Conservation (phyloP, 2,329 filamentous ascomycete genomes). For the Claviceps pazoutovae region DNA sequence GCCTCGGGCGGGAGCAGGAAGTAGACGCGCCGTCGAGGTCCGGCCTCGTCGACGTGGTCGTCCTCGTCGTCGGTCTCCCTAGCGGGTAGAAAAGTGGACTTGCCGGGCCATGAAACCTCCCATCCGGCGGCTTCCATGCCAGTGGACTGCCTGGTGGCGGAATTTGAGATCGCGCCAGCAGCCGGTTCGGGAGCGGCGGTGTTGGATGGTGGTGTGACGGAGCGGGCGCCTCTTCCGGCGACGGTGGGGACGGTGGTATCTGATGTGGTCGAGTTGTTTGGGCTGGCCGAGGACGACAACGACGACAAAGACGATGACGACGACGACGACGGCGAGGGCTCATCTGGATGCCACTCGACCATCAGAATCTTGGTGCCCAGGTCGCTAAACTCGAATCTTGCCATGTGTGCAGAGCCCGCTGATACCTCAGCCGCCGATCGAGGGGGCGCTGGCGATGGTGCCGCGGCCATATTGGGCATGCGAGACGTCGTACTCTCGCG, state of each 20-base stretch:
- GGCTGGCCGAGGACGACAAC: not conserved
- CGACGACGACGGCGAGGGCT: slow-evolving; percentile 5
- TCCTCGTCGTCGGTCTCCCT: slow-evolving; percentile 23
- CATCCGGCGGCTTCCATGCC: slow-evolving; percentile 30
- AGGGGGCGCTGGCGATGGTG: slow-evolving; percentile 20
- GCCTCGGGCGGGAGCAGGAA: slow-evolving; percentile 65
- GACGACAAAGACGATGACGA: not conserved
- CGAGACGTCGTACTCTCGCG: not conserved
- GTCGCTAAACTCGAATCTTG: slow-evolving; percentile 78
- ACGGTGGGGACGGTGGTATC: not conserved
- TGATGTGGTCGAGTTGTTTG: not conserved
- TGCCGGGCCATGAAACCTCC: slow-evolving; percentile 76
- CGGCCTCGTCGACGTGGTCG: slow-evolving; percentile 15
- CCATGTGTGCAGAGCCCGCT: slow-evolving; percentile 22
- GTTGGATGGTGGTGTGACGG: slow-evolving; percentile 5
- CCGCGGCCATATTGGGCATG: slow-evolving; percentile 7
- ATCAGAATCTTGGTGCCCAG: slow-evolving; percentile 85
- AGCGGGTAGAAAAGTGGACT: slow-evolving; percentile 55
- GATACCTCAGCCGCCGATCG: slow-evolving; percentile 12
- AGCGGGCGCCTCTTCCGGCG: slow-evolving; percentile 2
- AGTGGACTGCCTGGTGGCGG: not conserved
- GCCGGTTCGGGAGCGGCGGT: not conserved
- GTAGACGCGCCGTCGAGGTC: slow-evolving; percentile 50
- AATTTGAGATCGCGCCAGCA: not conserved
- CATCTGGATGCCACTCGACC: slow-evolving; percentile 64